Conservation (phyloP, 164 flowering plant genomes). For the Sedum album region DNA sequence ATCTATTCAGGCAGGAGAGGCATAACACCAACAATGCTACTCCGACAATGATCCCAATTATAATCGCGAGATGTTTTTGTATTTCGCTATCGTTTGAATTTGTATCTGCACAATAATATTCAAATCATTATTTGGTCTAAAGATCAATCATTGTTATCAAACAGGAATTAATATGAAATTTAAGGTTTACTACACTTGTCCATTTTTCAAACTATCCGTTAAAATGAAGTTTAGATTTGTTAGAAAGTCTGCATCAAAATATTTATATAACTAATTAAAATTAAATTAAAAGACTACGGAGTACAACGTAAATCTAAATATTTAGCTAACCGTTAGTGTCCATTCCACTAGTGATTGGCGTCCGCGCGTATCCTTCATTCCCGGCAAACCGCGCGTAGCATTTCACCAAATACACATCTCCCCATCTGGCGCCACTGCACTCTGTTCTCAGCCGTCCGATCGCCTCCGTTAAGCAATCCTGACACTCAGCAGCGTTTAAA, state of each 20-base stretch:
- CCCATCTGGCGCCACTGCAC: no score
- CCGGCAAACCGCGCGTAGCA: no score
- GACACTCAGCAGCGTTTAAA: conserved; percentile 44
- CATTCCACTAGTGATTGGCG: conserved; percentile 40
- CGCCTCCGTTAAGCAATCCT: conserved; percentile 51
- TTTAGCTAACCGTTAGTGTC: conserved; percentile 13
- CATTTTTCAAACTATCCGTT: conserved; percentile 4
- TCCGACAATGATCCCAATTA: conserved; percentile 43
- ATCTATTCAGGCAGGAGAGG: conserved; percentile 25
- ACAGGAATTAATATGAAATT: no score
- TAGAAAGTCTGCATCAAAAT: not conserved
- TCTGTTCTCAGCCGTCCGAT: no score
- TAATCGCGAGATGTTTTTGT: conserved; percentile 42
- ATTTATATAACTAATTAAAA: not conserved
- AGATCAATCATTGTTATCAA: no score
- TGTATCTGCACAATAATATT: conserved; percentile 1
- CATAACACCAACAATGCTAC: conserved; percentile 36
- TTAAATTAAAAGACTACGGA: not conserved
- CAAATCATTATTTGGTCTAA: no score
- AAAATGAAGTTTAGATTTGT: not conserved
- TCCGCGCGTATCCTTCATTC: no score
- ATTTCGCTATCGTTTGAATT: conserved; percentile 26
- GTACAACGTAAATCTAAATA: no score
- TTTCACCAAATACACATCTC: no score
- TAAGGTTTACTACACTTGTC: not conserved